Conservation (phyloP, 2,329 filamentous ascomycete species). For the Ceratocystis papillata region DNA sequence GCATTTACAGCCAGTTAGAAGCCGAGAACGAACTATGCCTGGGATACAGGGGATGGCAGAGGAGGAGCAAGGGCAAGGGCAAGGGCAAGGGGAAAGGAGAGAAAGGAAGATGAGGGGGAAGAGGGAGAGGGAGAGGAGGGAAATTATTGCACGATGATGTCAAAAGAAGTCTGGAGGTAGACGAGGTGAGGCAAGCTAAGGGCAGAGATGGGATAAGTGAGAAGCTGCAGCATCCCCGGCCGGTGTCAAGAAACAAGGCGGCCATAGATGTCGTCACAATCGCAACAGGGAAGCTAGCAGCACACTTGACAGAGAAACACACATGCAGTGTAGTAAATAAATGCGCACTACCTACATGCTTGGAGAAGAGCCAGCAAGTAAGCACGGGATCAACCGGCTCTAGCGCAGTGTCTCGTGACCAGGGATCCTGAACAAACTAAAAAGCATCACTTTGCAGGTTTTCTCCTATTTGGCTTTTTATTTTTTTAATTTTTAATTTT, state of each 20-base stretch:
- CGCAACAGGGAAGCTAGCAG: too few relatives aligned
- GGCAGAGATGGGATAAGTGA: background rate
- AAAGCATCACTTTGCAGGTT: background rate
- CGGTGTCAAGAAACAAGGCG: too few relatives aligned
- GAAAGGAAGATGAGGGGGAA: background rate
- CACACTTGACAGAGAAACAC: too few relatives aligned
- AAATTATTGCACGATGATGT: conserved; percentile 8
- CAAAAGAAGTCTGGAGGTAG: background rate
- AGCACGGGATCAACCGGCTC: conserved; percentile 37
- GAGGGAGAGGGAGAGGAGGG: background rate
- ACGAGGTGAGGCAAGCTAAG: background rate
- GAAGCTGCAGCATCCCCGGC: background rate
- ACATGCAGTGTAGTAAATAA: too few relatives aligned
- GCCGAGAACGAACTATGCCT: background rate
- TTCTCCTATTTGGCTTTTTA: too few relatives aligned
- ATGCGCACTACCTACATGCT: background rate
- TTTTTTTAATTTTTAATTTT: too few relatives aligned
- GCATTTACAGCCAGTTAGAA: conserved; percentile 5
- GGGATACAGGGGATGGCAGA: background rate
- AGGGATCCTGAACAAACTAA: background rate
- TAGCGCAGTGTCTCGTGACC: conserved; percentile 29
- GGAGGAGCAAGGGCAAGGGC: background rate
- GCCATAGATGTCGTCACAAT: background rate
- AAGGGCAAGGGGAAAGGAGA: background rate
- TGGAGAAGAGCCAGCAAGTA: background rate